These are phyloP conservation scores for Rhexocercosporidium sp. DNA, from an alignment of 2,329 filamentous ascomycete species.

Conservation along the genomic window DNA sequence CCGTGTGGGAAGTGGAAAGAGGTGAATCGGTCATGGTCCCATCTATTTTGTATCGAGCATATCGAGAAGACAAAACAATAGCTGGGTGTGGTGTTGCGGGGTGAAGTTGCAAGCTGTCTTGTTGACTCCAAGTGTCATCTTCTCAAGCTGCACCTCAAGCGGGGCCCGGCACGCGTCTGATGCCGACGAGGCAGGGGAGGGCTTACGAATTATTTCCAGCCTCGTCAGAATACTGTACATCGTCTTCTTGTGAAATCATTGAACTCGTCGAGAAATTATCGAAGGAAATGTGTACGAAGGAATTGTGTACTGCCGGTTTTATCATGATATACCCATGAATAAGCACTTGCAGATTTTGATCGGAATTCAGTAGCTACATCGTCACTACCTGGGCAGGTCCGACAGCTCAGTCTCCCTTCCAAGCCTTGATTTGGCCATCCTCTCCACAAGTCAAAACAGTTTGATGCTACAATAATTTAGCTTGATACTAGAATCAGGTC, in stretches of 20 bases:
- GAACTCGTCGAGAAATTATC: background rate
- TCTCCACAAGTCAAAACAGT: constrained; percentile 47
- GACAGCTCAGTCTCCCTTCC: constrained; percentile 40
- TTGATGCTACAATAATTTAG: constrained; percentile 34
- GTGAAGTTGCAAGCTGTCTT: constrained; percentile 23
- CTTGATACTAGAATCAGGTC: background rate
- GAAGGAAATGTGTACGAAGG: no score
- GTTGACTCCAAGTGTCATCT: constrained; percentile 16
- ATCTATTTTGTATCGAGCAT: constrained; percentile 27
- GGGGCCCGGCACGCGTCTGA: constrained; percentile 1
- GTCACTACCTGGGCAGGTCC: background rate
- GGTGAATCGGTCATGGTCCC: constrained; percentile 35
- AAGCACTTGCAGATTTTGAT: background rate
- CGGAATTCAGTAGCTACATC: background rate
- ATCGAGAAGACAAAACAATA: background rate
- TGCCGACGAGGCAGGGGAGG: background rate
- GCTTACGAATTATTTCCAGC: background rate
- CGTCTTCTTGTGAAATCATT: background rate
- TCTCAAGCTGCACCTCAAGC: constrained; percentile 11
- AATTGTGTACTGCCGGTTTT: no score
- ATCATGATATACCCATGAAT: no score
- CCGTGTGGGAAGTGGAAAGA: constrained; percentile 33
- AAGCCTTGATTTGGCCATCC: constrained; percentile 47
- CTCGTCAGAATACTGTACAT: background rate
- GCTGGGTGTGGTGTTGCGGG: constrained; percentile 17